A percentile compares a stretch with the other conserved stretches of the same genome.
Conservation (phyloP, 2,329 filamentous ascomycete genomes). For the Colletotrichum nymphaeae region DNA sequence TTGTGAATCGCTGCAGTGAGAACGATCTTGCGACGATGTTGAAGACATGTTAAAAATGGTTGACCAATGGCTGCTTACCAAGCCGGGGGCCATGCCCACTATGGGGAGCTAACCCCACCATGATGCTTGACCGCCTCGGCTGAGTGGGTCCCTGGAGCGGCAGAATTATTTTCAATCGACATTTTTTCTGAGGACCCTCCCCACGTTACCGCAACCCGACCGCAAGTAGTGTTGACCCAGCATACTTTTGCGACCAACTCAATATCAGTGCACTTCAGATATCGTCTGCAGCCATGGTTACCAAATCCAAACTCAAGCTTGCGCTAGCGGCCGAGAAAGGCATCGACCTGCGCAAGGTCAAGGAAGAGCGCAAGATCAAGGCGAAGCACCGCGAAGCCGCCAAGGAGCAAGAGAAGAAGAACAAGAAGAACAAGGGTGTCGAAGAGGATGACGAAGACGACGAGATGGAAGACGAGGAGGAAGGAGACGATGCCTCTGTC, state of each 20-base stretch:
- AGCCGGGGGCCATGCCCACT: neutral
- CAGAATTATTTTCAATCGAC: constrained; percentile 34
- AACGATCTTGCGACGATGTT: neutral
- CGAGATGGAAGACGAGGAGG: constrained; percentile 41
- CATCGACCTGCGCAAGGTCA: constrained; percentile 63
- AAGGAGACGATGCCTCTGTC: constrained; percentile 40
- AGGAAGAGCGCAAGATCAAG: constrained; percentile 61
- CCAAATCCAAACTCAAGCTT: constrained; percentile 62
- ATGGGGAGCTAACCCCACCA: neutral
- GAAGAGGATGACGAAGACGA: constrained; percentile 43
- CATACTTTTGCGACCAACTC: constrained; percentile 4
- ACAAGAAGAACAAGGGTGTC: constrained; percentile 39
- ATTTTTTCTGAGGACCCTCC: constrained; percentile 9
- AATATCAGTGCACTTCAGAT: neutral
- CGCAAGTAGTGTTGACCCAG: constrained; percentile 10
- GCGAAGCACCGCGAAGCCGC: constrained; percentile 49
- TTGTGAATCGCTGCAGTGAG: neutral
- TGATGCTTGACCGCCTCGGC: neutral
- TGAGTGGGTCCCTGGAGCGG: constrained; percentile 10
- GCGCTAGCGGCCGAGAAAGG: constrained; percentile 67
- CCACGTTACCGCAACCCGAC: constrained; percentile 15
- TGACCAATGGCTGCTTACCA: constrained; percentile 5
- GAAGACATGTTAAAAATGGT: neutral
- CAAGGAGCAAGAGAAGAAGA: constrained; percentile 47
- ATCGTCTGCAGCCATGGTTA: constrained; percentile 48